Conservation (phyloP, 2,329 filamentous ascomycete species). For the Aureobasidium sp. region DNA sequence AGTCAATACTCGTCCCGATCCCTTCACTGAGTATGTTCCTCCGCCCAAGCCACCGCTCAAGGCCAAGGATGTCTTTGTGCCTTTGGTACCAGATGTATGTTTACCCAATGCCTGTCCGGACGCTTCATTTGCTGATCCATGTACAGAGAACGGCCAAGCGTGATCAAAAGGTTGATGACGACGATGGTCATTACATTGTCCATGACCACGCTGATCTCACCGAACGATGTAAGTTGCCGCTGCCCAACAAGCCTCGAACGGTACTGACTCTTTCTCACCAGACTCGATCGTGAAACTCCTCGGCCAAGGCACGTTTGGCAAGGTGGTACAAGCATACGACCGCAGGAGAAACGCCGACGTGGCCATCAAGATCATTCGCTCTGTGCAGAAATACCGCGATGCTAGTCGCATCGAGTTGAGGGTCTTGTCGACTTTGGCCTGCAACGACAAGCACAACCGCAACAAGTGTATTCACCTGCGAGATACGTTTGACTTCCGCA, state of each 20-base stretch:
- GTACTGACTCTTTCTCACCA: conserved; percentile 29
- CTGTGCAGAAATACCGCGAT: conserved; percentile 96
- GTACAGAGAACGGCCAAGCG: conserved; percentile 20
- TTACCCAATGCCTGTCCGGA: neutral
- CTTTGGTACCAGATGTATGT: conserved; percentile 52
- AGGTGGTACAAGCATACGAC: conserved; percentile 90
- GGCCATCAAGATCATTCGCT: conserved; percentile 96
- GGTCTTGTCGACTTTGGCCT: conserved; percentile 82
- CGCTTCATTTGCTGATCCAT: conserved; percentile 16
- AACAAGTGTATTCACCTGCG: conserved; percentile 95
- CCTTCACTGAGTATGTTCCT: conserved; percentile 72
- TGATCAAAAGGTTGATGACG: conserved; percentile 71
- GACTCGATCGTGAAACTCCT: conserved; percentile 84
- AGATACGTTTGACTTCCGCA: conserved; percentile 94
- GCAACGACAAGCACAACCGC: conserved; percentile 83
- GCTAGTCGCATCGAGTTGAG: conserved; percentile 90
- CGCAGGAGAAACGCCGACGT: conserved; percentile 68
- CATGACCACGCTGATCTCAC: conserved; percentile 79
- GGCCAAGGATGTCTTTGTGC: conserved; percentile 56
- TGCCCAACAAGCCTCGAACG: neutral
- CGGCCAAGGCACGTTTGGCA: conserved; percentile 95
- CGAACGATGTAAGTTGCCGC: conserved; percentile 65
- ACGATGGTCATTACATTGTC: conserved; percentile 95
- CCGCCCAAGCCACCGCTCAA: conserved; percentile 86
- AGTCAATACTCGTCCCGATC: conserved; percentile 51